Evolutionary conservation across 2,329 filamentous ascomycete species (phyloP), one percentile per base, ranked within the genome.

Genomic region (Leptographium radiaticola): DNA sequence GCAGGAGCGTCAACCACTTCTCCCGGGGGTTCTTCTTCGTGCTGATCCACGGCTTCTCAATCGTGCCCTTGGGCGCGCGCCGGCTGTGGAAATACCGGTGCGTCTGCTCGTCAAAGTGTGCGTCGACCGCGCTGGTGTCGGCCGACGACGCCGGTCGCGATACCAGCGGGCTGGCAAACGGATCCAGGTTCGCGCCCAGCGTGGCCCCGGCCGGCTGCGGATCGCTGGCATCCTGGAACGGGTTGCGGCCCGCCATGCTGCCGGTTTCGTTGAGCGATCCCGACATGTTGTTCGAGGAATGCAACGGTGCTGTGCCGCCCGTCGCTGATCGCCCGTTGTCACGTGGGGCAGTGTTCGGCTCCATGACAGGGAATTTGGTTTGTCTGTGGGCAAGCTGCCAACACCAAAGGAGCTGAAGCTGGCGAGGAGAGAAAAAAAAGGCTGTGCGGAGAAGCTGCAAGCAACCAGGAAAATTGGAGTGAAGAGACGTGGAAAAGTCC

Each of bases 1-100:
- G 87, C 55, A 94, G 77, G 58, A 91, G 89, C 2, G 84, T 89
- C 10, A 88, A 82, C 87, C 87, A 93, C 71, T 89, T 93, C 74
- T 91, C 86, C 66, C 82, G 85, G 13, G 84, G 83, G 59, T 90
- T 84, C 55, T 74, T 81, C 64, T 82, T 83, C n/a, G 82, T 83
- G n/a, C 77, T 68, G 42, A 85, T 68, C 88, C 88, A 93, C 13
- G 87, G 85, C 69, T 87, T 84, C 65, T 89, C 83, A 4, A 87
- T 68, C 49, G 87, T 79, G 44, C 80, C 86, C 65, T 88, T 87
- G 64, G 75, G 78, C 38, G 91, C 77, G 57, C 86, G 73, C 55
- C 86, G 75, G 18, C 86, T 89, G 67, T 83, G 83, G 64, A 90
- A 91, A 69, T 84, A 89, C 52, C 75, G 71, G 60, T 73, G 70